Evolutionary conservation across 2,329 filamentous ascomycete genomes (phyloP).

Genomic region (Scedosporium minutisporum): DNA sequence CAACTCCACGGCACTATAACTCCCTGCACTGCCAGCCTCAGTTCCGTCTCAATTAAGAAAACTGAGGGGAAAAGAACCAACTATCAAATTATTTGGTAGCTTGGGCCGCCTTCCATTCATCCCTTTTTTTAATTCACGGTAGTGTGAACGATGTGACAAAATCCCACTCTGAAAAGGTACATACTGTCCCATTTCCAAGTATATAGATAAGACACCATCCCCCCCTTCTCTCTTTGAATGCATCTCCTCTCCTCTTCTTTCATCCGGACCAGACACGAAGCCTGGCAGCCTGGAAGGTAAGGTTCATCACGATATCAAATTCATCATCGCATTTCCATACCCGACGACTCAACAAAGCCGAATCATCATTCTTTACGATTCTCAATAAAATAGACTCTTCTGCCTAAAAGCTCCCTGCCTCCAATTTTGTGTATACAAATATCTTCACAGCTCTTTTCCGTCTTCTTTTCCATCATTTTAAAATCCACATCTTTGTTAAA

Average conservation of each 20-base stretch:
- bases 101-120: background rate
- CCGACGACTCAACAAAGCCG: background rate
- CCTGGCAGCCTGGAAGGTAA: conserved; percentile 8
- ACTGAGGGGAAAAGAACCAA: conserved; percentile 1
- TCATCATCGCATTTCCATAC: background rate
- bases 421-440: background rate
- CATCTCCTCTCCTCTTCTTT: background rate
- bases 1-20: background rate
- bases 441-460: background rate
- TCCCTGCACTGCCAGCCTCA: background rate
- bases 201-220: background rate
- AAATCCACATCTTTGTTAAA: background rate
- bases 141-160: background rate
- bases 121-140: background rate
- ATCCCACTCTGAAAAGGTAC: background rate
- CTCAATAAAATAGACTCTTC: background rate
- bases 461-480: background rate
- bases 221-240: background rate
- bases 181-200: background rate
- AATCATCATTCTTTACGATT: background rate
- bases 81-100: background rate
- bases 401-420: background rate
- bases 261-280: conserved; percentile 5
- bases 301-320: background rate
- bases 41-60: background rate